Evolutionary conservation across 768 basidiomycete genomes (phyloP), one percentile per base, ranked within the genome.

Genomic region (Termitomyces bulborhizus): DNA sequence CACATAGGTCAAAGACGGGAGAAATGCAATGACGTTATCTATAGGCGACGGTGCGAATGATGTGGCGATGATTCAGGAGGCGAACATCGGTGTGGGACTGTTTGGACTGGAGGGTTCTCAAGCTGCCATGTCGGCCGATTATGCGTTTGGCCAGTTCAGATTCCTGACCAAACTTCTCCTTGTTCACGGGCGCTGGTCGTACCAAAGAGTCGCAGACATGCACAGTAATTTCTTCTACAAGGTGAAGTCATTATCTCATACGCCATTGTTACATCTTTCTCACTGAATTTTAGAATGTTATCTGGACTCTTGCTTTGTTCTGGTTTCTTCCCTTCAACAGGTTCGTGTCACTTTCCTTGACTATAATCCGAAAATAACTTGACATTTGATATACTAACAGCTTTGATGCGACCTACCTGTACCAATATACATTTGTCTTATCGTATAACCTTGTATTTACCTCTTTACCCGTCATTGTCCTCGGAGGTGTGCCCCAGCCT

Each of bases 171-270:
- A 93, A 68, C 72, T 98, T 44, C 76, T 98, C 0, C 79, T 98
- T 56, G 93, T 97, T 8, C 96, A 99, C 66, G 96, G 96, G 5
- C 85, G 93, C 26, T 97, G 96, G 96, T 95, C 91, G 29, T 98
- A 99, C 71, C 89, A 92, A 63, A 90, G 96, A 42, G 77, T 98
- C 42, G 93, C 95, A 15, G 93, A 96, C 65, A 96, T 98, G 93
- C 91, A 95, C 61, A 86, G 86, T 63, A 97, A 94, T 71, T 98
- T 98, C 76, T 98, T 98, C 73, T 98, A 98, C 80, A 98, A 98
- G 83, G 90, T 91, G 40, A 48, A 76, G 32, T 27, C n/a, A 9
- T 24, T 29, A 48, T 44, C 39, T 49, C 54, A 36, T 31, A 54
- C 51, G 8, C 36, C 6, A 3, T 7, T 44, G 42, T 24, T 43